These are phyloP conservation scores for Coemansia sp. DNA, from an alignment of 192 early-diverging fungal species.

Conservation along the genomic window DNA sequence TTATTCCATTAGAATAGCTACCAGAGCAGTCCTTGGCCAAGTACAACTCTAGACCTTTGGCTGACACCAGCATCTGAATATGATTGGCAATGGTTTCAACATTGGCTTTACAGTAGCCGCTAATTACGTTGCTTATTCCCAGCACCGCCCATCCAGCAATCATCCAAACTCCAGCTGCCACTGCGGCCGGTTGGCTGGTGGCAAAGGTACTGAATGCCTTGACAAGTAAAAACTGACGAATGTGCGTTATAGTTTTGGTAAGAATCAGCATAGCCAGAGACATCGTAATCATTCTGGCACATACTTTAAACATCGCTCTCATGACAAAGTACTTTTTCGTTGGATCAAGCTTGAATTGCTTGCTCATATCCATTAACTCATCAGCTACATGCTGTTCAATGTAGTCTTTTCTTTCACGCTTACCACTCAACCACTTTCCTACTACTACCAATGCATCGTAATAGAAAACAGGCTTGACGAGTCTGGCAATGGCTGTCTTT, in stretches of 20 bases:
- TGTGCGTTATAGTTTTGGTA: not conserved
- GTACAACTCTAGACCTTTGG: constrained; percentile 6
- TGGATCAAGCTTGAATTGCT: constrained; percentile 7
- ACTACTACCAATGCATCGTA: not conserved
- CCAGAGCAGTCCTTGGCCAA: constrained; percentile 9
- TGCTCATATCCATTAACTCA: not conserved
- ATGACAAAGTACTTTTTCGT: constrained; percentile 3
- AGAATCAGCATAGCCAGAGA: not conserved
- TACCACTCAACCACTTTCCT: constrained; percentile 9
- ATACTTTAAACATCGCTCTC: not conserved
- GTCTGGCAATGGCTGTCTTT: no score
- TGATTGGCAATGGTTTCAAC: not conserved
- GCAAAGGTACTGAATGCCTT: constrained; percentile 9
- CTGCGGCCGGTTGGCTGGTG: not conserved
- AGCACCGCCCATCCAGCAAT: constrained; percentile 11
- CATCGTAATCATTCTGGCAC: not conserved
- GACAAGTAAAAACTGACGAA: constrained; percentile 10
- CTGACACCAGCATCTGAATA: constrained; percentile 2
- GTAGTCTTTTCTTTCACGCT: not conserved
- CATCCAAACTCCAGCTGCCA: not conserved
- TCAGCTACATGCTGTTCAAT: not conserved
- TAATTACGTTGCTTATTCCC: not conserved
- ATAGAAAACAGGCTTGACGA: no score
- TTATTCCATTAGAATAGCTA: constrained; percentile 4
- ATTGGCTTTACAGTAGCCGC: not conserved